A percentile compares a stretch with the other conserved stretches of the same genome.
phyloP scores from a whole-genome alignment of 2,329 filamentous ascomycete genomes.

The Penicillium sp. region DNA sequence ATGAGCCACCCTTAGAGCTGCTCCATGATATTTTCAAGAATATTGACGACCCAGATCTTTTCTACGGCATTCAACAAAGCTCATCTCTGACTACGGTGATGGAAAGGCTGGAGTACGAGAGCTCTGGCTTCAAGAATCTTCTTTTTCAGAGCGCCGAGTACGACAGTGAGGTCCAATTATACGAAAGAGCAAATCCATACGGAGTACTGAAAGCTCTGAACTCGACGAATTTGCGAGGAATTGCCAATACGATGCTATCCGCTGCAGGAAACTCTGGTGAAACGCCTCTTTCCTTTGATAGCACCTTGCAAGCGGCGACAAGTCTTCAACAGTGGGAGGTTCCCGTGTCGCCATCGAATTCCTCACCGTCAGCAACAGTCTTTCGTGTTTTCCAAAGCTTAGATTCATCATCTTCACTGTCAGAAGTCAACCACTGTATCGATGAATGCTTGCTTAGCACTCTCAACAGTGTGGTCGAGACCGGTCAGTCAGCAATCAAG shows the following conservation, averaged over 20 bases:
- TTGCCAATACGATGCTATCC: slow-evolving; percentile 77
- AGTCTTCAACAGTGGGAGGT: slow-evolving; percentile 91
- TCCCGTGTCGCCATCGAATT: slow-evolving; percentile 63
- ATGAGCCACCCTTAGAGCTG: slow-evolving; percentile 61
- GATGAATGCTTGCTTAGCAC: slow-evolving; percentile 58
- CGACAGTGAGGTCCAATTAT: slow-evolving; percentile 72
- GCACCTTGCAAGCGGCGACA: slow-evolving; percentile 74
- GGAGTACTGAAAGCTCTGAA: slow-evolving; percentile 75
- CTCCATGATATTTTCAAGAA: slow-evolving; percentile 83
- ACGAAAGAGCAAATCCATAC: slow-evolving; percentile 59
- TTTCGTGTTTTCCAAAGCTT: slow-evolving; percentile 81
- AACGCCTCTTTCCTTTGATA: slow-evolving; percentile 57
- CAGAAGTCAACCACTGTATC: slow-evolving; percentile 56
- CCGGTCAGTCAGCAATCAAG: slow-evolving; percentile 38
- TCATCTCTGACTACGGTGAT: slow-evolving; percentile 75
- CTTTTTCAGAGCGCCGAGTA: slow-evolving; percentile 89
- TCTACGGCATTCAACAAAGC: slow-evolving; percentile 82
- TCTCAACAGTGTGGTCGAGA: slow-evolving; percentile 40
- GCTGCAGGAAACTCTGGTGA: slow-evolving; percentile 55
- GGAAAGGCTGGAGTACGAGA: slow-evolving; percentile 82
- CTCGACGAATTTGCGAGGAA: slow-evolving; percentile 75
- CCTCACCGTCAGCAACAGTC: slow-evolving; percentile 65
- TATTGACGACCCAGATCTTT: slow-evolving; percentile 92
- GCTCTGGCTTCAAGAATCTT: slow-evolving; percentile 79
- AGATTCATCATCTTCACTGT: slow-evolving; percentile 61